Percentiles rank a stretch among this genome's conserved stretches.
Evolutionary conservation across 139 green algal species (phyloP).

Genomic region (Edaphochlamys debaryana): DNA sequence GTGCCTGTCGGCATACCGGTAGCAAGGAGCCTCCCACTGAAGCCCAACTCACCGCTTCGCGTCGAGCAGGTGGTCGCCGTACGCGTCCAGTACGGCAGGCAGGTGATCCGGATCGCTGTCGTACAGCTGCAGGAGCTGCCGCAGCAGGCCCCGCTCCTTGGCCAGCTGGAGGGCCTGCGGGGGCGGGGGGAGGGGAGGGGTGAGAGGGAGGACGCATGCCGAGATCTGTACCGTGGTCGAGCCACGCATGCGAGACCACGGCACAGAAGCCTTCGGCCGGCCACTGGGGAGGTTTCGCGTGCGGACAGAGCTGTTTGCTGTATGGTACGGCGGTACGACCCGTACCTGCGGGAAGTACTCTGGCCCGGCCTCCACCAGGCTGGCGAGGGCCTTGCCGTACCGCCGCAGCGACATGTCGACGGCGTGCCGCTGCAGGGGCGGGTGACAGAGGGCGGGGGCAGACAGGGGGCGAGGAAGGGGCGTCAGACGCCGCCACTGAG

Average conservation of each 20-base stretch:
- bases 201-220: background rate
- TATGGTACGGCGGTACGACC: no score
- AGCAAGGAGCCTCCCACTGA: no score
- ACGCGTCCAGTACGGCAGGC: conserved; percentile 19
- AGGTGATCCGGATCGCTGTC: conserved; percentile 8
- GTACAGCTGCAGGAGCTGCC: conserved; percentile 74
- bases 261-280: no score
- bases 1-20: no score
- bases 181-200: no score
- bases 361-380: conserved; percentile 72
- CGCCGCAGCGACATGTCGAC: conserved; percentile 86
- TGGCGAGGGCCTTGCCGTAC: conserved; percentile 65
- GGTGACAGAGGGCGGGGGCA: no score
- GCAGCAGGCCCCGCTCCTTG: conserved; percentile 72
- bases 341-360: conserved; percentile 66
- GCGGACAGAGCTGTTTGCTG: no score
- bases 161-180: conserved; percentile 72
- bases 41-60: conserved; percentile 2
- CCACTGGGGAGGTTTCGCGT: no score
- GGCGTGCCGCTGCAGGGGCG: conserved; percentile 58
- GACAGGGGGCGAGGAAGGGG: no score
- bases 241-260: no score
- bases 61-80: conserved; percentile 1
- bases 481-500: no score
- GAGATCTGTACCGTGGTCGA: no score